phyloP scores from a whole-genome alignment of 805 yeast species.

The Ogataea salicorniae region DNA sequence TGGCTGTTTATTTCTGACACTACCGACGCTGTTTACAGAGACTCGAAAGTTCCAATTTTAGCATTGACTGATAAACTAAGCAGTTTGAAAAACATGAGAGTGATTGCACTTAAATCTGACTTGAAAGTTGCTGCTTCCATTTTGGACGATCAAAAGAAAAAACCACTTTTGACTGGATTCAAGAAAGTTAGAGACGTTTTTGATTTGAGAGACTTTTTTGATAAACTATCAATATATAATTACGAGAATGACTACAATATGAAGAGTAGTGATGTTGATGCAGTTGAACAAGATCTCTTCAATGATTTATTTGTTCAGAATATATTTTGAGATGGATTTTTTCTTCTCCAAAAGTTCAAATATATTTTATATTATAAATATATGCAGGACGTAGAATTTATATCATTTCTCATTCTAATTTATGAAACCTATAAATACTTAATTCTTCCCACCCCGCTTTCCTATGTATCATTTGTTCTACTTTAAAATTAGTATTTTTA shows the following conservation, averaged over 20 bases:
- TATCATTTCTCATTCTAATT: conserved; percentile 10
- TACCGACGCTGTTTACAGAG: conserved; percentile 28
- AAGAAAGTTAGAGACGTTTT: conserved; percentile 35
- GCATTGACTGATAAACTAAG: conserved; percentile 32
- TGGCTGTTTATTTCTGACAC: conserved; percentile 82
- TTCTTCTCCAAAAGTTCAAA: too few species aligned
- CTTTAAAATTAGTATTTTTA: conserved; percentile 41
- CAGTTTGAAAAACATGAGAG: conserved; percentile 23
- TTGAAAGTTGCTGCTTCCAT: conserved; percentile 18
- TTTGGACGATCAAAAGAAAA: conserved; percentile 13
- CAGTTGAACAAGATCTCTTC: conserved; percentile 52
- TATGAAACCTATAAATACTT: conserved; percentile 60
- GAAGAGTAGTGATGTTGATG: conserved; percentile 33
- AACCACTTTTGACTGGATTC: conserved; percentile 45
- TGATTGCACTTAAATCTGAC: conserved; percentile 5
- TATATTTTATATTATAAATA: too few species aligned
- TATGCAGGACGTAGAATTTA: too few species aligned
- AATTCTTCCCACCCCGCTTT: conserved; percentile 97
- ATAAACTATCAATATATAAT: conserved; percentile 55
- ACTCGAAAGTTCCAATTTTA: conserved; percentile 28
- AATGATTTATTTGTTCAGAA: conserved; percentile 44
- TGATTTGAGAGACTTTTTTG: conserved; percentile 59
- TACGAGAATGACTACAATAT: conserved; percentile 64
- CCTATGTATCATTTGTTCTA: conserved; percentile 50
- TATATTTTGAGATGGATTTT: background rate